Evolutionary conservation across 192 early-diverging fungal species (phyloP).

Genomic region (Radiomyces spectabilis): DNA sequence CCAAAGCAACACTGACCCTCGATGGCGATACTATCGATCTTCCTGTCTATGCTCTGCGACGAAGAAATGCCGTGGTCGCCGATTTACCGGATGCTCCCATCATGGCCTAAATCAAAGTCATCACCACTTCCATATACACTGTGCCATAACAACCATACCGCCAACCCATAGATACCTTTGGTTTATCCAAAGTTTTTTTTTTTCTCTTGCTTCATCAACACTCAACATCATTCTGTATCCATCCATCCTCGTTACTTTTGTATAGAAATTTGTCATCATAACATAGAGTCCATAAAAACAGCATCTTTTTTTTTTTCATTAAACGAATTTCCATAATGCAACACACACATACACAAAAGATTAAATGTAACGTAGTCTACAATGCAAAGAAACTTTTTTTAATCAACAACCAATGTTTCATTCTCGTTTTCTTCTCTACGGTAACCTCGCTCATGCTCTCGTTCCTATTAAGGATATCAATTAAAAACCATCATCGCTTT

Average conservation of each 20-base stretch:
- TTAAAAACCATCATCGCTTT: background rate
- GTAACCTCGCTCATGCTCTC: conserved; percentile 3
- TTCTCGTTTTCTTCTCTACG: conserved; percentile 8
- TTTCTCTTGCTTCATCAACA: background rate
- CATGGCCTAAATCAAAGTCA: background rate
- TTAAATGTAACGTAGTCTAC: too few relatives aligned
- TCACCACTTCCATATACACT: background rate
- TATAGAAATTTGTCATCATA: background rate
- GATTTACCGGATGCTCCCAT: conserved; percentile 21
- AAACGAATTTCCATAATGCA: background rate
- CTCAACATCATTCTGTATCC: background rate
- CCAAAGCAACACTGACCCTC: conserved; percentile 9
- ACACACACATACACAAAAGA: background rate
- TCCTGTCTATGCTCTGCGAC: conserved; percentile 19
- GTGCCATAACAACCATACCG: background rate
- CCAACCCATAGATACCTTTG: background rate
- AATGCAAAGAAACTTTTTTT: too few relatives aligned
- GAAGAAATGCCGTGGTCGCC: conserved; percentile 21
- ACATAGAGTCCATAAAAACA: background rate
- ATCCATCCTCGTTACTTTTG: too few relatives aligned
- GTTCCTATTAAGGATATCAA: conserved; percentile 2
- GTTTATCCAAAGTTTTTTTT: background rate
- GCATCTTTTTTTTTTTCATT: background rate
- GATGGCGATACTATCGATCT: conserved; percentile 11
- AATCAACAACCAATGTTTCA: conserved; percentile 4